Evolutionary conservation across 176 grass and related monocot species (phyloP).

Genomic region (Oropetium thomaeum): DNA sequence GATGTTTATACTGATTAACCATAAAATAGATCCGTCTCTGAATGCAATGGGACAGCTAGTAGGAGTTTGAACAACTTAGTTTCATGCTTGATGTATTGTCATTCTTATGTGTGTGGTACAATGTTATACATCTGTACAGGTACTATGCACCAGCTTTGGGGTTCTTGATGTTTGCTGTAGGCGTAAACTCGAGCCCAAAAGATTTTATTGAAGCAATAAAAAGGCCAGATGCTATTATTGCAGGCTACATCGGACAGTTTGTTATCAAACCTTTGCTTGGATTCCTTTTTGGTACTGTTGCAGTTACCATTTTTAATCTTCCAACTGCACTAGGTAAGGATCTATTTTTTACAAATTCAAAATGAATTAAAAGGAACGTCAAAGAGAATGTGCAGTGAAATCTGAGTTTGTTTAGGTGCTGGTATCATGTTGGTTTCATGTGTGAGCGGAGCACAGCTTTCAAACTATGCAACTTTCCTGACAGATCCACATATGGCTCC

Average conservation of each 20-base stretch:
- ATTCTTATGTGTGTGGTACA: neutral
- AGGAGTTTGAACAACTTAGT: neutral
- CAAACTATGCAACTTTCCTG: slow-evolving; percentile 91
- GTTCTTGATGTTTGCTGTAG: slow-evolving; percentile 99
- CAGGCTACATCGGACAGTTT: slow-evolving; percentile 84
- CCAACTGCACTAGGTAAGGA: slow-evolving; percentile 72
- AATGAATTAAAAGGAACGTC: slow-evolving; percentile 11
- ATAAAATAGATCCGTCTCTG: neutral
- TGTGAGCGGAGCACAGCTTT: slow-evolving; percentile 91
- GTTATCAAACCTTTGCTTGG: slow-evolving; percentile 79
- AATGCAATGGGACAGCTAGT: neutral
- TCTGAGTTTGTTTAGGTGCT: slow-evolving; percentile 57
- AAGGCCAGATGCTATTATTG: slow-evolving; percentile 72
- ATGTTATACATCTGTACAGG: slow-evolving; percentile 39
- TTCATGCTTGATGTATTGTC: neutral
- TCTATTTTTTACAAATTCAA: neutral
- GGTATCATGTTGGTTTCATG: slow-evolving; percentile 98
- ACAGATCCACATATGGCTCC: slow-evolving; percentile 91
- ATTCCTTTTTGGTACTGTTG: slow-evolving; percentile 87
- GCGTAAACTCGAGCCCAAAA: slow-evolving; percentile 78
- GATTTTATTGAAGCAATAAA: slow-evolving; percentile 91
- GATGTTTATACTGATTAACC: neutral
- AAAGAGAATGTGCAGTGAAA: neutral
- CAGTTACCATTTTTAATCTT: slow-evolving; percentile 65
- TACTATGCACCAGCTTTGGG: slow-evolving; percentile 92